Evolutionary conservation across 2,329 filamentous ascomycete genomes (phyloP), one percentile per base, ranked within the genome.

Genomic region (Aspergillus terreus): DNA sequence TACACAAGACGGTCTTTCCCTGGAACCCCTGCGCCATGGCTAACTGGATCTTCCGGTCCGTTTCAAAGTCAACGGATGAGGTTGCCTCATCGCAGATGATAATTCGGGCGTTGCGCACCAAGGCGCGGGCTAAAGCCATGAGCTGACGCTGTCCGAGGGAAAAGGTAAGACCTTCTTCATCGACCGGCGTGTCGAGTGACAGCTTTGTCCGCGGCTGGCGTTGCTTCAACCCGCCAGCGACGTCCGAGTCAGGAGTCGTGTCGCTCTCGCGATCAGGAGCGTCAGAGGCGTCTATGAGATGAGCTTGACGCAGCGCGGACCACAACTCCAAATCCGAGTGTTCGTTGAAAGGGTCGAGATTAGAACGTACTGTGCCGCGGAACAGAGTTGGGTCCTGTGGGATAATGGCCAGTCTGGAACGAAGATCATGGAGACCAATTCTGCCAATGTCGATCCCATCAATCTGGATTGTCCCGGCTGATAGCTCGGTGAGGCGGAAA

Each of bases 11-110:
- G 2, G 92, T 96, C 77, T 88, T 90, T 53, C 91, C 92, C 49
- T 82, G 80, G 77, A 97, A 97, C 0, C 86, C 92, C 1, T 82
- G 80, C 0, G 89, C 86, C 71, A 97, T 96, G 3, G 92, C 95
- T 50, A 78, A 77, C 71, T 97, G 92, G 67, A 97, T 96, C 80
- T 94, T 95, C 71, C 90, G 32, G 67, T 99, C 94, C 3, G 92
- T 97, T 67, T 96, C 92, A 78, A 96, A 94, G 70, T 97, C 92
- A 6, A 97, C 92, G 0, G 84, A 88, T 1, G 86, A 90, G 0
- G 94, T 99, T 1, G 94, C 94, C 72, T 99, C 94, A 75, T 99
- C 94, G 71, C 92, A 96, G 46, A 99, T 86, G 62, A 97, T 96
- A 72, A 97, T 96, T 61, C 88, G 90, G 0, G 86, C 88, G 41